Evolutionary conservation across 1,139 yeast species (phyloP).

Genomic region (Blastobotrys malaysiensis): DNA sequence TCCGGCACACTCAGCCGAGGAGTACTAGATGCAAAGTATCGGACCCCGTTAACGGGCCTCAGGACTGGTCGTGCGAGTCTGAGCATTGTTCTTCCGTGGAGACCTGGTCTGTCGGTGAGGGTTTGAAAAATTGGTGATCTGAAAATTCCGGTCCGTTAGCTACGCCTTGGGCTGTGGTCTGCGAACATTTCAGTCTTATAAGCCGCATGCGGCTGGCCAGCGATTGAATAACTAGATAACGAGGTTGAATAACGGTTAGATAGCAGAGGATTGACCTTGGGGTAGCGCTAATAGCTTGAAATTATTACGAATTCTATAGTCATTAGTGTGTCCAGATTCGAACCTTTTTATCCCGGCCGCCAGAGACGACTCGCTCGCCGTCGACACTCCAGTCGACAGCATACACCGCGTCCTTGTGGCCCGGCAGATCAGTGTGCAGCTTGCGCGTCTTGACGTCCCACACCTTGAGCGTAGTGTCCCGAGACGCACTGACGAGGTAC

Average conservation of each 20-base stretch:
- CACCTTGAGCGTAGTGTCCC: conserved; percentile 93
- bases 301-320: too few species aligned
- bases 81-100: not conserved
- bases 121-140: not conserved
- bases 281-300: too few species aligned
- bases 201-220: not conserved
- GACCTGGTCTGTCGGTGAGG: not conserved
- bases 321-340: conserved; percentile 83
- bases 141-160: not conserved
- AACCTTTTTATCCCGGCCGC: conserved; percentile 93
- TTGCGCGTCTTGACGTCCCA: conserved; percentile 92
- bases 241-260: too few species aligned
- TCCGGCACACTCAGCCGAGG: not conserved
- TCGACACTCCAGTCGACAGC: conserved; percentile 99
- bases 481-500: conserved; percentile 84
- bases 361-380: conserved; percentile 88
- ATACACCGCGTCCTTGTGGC: conserved; percentile 91
- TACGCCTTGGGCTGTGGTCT: too few species aligned
- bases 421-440: conserved; percentile 84
- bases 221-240: too few species aligned
- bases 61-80: not conserved
- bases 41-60: not conserved
- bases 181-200: not conserved
- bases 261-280: too few species aligned
- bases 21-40: not conserved